Evolutionary conservation across 2,329 filamentous ascomycete genomes (phyloP).

Genomic region (Botrytis tulipae): DNA sequence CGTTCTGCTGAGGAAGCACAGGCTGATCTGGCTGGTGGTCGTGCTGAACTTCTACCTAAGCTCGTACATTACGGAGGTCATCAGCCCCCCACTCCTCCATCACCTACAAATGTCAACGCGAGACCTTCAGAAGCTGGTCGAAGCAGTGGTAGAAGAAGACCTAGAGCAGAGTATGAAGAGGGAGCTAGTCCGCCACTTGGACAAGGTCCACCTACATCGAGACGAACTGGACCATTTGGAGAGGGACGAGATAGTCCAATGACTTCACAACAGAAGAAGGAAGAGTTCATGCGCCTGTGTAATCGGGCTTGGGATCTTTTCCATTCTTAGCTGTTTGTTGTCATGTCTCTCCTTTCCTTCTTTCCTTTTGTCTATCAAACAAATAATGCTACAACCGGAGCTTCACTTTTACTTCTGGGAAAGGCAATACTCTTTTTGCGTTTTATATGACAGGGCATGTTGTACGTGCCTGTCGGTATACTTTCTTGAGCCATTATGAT

Average conservation of each 20-base stretch:
- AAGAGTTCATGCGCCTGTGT: conserved; percentile 85
- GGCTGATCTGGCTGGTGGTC: conserved; percentile 83
- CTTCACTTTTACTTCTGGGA: conserved; percentile 16
- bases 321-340: conserved; percentile 62
- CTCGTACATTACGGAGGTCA: conserved; percentile 94
- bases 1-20: conserved; percentile 95
- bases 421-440: conserved; percentile 10
- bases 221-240: conserved; percentile 67
- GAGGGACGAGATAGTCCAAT: conserved; percentile 81
- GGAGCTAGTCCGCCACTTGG: conserved; percentile 83
- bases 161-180: conserved; percentile 89
- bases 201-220: conserved; percentile 61
- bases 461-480: conserved; percentile 15
- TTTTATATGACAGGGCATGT: not conserved
- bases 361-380: conserved; percentile 1
- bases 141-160: conserved; percentile 68
- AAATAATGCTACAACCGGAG: conserved; percentile 6
- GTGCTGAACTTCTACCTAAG: conserved; percentile 87
- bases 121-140: conserved; percentile 38
- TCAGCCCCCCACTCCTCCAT: conserved; percentile 83
- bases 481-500: conserved; percentile 14
- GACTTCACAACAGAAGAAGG: conserved; percentile 80
- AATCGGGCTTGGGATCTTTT: conserved; percentile 94
- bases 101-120: conserved; percentile 41
- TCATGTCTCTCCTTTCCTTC: not conserved